phyloP scores from a whole-genome alignment of 2,329 filamentous ascomycete species.

The Botrytis tulipae region DNA sequence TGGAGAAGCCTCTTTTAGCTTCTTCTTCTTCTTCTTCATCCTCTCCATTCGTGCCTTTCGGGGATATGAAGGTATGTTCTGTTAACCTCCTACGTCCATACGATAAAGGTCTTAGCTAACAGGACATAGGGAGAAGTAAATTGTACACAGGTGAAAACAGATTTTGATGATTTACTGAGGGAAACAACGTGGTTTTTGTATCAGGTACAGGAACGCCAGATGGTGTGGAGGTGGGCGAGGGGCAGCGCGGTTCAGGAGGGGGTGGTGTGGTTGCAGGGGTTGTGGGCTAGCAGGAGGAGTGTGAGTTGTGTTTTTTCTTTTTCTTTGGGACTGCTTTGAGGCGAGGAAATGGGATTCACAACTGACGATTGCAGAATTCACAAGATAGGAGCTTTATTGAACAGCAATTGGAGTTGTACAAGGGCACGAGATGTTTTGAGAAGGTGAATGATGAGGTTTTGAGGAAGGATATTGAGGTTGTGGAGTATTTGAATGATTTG shows the following conservation, averaged over 20 bases:
- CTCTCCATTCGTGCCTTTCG: background rate
- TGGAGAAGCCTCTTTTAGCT: conserved; percentile 31
- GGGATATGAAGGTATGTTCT: background rate
- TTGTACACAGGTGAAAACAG: conserved; percentile 24
- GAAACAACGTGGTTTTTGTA: conserved; percentile 35
- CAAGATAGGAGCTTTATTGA: conserved; percentile 39
- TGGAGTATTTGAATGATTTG: conserved; percentile 40
- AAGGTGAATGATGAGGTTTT: conserved; percentile 37
- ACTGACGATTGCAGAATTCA: conserved; percentile 30
- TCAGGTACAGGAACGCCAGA: conserved; percentile 34
- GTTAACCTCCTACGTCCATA: background rate
- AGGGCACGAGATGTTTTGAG: conserved; percentile 33
- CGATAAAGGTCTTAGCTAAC: background rate
- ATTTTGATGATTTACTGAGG: conserved; percentile 34
- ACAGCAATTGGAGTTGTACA: conserved; percentile 37
- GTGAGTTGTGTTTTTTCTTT: conserved; percentile 28
- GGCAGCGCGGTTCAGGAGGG: conserved; percentile 31
- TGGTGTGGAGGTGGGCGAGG: conserved; percentile 27
- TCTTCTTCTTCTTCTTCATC: background rate
- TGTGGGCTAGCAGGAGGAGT: conserved; percentile 38
- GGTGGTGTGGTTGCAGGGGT: conserved; percentile 35
- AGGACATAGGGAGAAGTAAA: conserved; percentile 7
- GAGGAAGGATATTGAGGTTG: conserved; percentile 38
- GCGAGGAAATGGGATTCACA: background rate
- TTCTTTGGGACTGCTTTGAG: background rate